Evolutionary conservation across 139 green algal species (phyloP).

Genomic region (Chlamydomonas eustigma): DNA sequence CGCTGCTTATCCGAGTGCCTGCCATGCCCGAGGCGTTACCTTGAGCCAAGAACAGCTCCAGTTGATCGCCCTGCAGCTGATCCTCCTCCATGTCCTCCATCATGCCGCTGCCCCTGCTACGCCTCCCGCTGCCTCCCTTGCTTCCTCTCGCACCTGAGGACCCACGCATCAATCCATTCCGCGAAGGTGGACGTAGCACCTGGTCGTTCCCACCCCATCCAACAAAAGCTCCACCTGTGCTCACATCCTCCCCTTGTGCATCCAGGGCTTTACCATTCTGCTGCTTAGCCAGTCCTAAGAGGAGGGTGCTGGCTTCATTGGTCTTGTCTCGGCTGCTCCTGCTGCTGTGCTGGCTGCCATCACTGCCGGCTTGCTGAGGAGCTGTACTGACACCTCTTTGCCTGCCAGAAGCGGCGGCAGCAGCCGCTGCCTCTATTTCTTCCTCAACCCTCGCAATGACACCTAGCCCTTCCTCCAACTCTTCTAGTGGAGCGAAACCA

Average conservation of each 20-base stretch:
- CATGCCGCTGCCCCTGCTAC: not conserved
- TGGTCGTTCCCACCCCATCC: not conserved
- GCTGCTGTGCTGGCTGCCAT: slow-evolving; percentile 1
- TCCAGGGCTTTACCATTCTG: not conserved
- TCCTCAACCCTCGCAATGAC: not conserved
- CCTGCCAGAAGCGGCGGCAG: not conserved
- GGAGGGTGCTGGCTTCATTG: not conserved
- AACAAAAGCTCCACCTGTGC: not conserved
- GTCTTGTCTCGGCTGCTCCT: not conserved
- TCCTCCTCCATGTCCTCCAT: not conserved
- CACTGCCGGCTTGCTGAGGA: not conserved
- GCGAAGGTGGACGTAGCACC: not conserved
- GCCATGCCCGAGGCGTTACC: not conserved
- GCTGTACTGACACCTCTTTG: not conserved
- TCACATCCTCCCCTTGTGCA: not conserved
- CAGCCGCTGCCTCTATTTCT: not conserved
- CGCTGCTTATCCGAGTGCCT: not conserved
- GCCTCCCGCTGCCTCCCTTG: not conserved
- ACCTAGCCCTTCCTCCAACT: not conserved
- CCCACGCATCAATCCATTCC: not conserved
- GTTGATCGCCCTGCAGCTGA: not conserved
- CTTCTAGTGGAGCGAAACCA: not conserved
- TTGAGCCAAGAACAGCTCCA: slow-evolving; percentile 7
- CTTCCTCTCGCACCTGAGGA: not conserved
- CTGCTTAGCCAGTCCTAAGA: slow-evolving; percentile 12